Evolutionary conservation across 176 grass and related monocot species (phyloP).

Genomic region (Triticum monococcum): DNA sequence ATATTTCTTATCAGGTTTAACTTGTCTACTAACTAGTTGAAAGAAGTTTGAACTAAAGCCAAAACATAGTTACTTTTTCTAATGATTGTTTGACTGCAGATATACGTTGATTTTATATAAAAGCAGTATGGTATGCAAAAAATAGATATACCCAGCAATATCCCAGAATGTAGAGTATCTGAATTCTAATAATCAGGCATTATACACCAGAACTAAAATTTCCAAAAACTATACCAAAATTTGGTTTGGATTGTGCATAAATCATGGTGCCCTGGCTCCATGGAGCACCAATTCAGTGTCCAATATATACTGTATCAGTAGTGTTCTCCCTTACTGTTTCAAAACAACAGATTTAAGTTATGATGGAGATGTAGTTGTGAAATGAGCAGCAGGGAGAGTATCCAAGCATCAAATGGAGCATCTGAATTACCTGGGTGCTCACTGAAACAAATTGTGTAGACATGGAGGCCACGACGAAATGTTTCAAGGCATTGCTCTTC

Average conservation of each 20-base stretch:
- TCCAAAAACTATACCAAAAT: background rate
- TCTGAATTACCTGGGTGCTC: conserved; percentile 34
- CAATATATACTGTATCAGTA: background rate
- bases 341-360: background rate
- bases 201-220: background rate
- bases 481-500: conserved; percentile 45
- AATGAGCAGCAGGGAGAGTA: background rate
- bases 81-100: background rate
- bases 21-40: background rate
- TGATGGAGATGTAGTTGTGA: background rate
- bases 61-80: background rate
- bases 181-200: background rate
- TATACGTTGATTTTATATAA: background rate
- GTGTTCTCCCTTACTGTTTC: background rate
- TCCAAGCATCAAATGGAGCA: background rate
- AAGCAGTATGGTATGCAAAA: background rate
- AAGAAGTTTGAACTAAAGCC: background rate
- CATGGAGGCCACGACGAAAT: conserved; percentile 48
- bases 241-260: background rate
- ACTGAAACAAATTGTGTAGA: conserved; percentile 51
- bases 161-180: background rate
- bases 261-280: background rate
- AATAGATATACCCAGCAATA: background rate
- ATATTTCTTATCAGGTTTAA: background rate
- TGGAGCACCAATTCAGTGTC: background rate